Base-by-base conservation (phyloP, 768 basidiomycete species). In the Hypholoma sublateritium region DNA sequence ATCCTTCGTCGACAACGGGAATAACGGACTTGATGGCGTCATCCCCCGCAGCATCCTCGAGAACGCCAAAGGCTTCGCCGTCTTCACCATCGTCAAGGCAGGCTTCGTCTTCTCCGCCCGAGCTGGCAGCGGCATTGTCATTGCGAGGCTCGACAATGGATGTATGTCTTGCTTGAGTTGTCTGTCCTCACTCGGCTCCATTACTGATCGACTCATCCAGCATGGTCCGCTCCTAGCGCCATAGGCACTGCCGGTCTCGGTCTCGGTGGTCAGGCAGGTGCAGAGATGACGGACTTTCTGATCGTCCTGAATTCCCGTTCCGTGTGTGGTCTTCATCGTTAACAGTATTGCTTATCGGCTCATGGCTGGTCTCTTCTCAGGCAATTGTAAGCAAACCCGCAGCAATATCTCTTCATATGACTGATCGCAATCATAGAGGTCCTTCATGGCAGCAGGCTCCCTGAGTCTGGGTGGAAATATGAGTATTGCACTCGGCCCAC, bases 361-460 rank as follows among this genome's bases (percentile, higher is more conserved):
- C 50, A 19, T 55, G 24, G 48, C 24, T 56, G 32, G 34, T 24
- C 25, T 43, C 52, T 35, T 62, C 12, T 46, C 57, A 90, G 85
- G 84, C 85, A 42, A 82, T 89, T 55, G 87, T 89, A 69, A 74
- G 87, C 74, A 41, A 32, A 36, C 24, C 34, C n/a, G 48, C 28
- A 25, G 32, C 16, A 50, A n/a, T 28, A 12, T 42, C 22, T 57
- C 34, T 42, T 44, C 16, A 48, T 36, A 19, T 41, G 47, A 41
- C 42, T 51, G 44, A 55, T 37, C n/a, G 52, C 55, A 37, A 19
- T 17, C 24, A 37, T 66, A 90, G 84, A 81, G 76, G 72, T 87
- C 89, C 1, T 98, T 99, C 74, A 98, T 98, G 96, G 81, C 94
- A 12, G 89, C 94, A 14, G 96, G 97, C 7, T 91, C 88, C 6